Percentiles rank a stretch among this genome's conserved stretches.
phyloP scores from a whole-genome alignment of 108 stramenopile genomes.

The Aureococcus anophagefferens region DNA sequence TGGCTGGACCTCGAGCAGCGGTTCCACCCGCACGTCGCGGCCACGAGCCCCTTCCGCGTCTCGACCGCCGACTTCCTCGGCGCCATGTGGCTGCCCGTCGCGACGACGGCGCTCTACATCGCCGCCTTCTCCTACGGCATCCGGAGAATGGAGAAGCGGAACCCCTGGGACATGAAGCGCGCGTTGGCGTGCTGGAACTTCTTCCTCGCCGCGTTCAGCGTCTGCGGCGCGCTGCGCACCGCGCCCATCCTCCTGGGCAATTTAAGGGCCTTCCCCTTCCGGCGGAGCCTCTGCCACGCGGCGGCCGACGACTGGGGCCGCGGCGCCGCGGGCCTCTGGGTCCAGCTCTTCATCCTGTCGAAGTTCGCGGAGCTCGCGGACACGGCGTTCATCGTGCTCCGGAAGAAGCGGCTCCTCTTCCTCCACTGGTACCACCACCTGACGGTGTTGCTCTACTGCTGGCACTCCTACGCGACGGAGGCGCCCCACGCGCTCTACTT shows the following conservation, averaged over 20 bases:
- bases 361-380: conserved; percentile 89
- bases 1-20: no score
- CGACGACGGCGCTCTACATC: conserved; percentile 6
- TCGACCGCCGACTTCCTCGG: no score
- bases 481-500: conserved; percentile 87
- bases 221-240: conserved; percentile 73
- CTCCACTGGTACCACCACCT: conserved; percentile 98
- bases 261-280: conserved; percentile 40
- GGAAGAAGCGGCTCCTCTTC: conserved; percentile 88
- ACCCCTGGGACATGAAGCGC: conserved; percentile 5
- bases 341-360: conserved; percentile 76
- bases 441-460: conserved; percentile 91
- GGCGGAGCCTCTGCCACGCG: conserved; percentile 62
- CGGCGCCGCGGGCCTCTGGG: conserved; percentile 78
- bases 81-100: no score
- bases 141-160: conserved; percentile 6
- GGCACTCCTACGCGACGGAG: conserved; percentile 81
- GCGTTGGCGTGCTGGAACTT: conserved; percentile 68
- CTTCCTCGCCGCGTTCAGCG: conserved; percentile 64
- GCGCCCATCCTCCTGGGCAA: conserved; percentile 75
- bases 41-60: no score
- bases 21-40: no score
- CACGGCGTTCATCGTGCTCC: conserved; percentile 91
- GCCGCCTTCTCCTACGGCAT: conserved; percentile 14
- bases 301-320: conserved; percentile 58